Conservation (phyloP, 306 rosid species). For the Acacia acuminata region DNA sequence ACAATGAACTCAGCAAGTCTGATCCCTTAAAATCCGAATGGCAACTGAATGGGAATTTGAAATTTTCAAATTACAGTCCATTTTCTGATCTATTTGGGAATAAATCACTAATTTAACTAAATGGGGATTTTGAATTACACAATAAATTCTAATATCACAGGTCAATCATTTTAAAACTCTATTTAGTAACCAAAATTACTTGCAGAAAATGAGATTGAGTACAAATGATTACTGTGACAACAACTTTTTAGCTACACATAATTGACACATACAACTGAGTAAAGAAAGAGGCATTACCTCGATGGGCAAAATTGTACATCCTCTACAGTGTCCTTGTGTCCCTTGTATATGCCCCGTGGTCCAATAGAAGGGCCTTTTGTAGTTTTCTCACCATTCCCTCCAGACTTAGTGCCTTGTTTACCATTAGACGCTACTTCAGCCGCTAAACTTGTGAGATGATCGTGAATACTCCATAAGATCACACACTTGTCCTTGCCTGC, state of each 20-base stretch:
- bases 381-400: slow-evolving; percentile 56
- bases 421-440: slow-evolving; percentile 57
- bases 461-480: slow-evolving; percentile 92
- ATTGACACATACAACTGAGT: slow-evolving; percentile 3
- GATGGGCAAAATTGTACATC: slow-evolving; percentile 98
- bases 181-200: slow-evolving; percentile 20
- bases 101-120: not conserved
- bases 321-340: slow-evolving; percentile 90
- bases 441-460: slow-evolving; percentile 73
- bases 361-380: slow-evolving; percentile 69
- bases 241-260: slow-evolving; percentile 1
- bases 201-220: slow-evolving; percentile 5
- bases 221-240: slow-evolving; percentile 9
- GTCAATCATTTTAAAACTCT: slow-evolving; percentile 8
- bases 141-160: slow-evolving; percentile 22
- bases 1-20: slow-evolving; percentile 7
- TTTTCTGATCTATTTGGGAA: not conserved
- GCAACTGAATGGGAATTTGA: slow-evolving; percentile 18
- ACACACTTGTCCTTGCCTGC: slow-evolving; percentile 93
- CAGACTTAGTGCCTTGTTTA: slow-evolving; percentile 51
- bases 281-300: slow-evolving; percentile 54
- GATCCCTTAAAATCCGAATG: slow-evolving; percentile 13
- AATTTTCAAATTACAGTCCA: slow-evolving; percentile 13
- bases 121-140: slow-evolving; percentile 8
- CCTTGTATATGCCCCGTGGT: slow-evolving; percentile 87